Evolutionary conservation across 306 rosid species (phyloP), one percentile per base, ranked within the genome.

Genomic region (Echinosophora koreensis): DNA sequence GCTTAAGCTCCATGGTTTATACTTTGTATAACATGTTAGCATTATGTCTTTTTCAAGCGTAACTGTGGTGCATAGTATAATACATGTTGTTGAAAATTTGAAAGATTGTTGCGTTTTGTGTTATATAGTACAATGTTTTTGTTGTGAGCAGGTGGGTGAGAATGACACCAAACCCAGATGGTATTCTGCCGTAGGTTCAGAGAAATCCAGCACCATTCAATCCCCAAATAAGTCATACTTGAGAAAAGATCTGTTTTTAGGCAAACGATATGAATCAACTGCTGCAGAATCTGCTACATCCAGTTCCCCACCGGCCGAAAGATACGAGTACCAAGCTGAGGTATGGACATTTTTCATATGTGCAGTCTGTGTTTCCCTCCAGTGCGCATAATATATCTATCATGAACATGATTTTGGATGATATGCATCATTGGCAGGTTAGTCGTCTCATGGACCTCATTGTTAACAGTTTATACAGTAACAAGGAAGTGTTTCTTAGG

Each of bases 391-490:
- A 18, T 66, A 41, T 46, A 72, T 17, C 10, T 46, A 72, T 27
- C 10, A 17, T 65, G 57, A 70, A 12, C 18, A 30, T 69, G 17
- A 47, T 42, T 59, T 37, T 76, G 47, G 30, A 66, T 55, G 68
- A 69, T 46, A n/a, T 34, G 72, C 75, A 65, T 30, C 35, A 17
- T 64, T 79, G 55, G 51, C 96, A 92, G 98, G 98, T 92, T 70
- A 92, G 97, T 84, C 91, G 99, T 47, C 97, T 96, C 80, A 91
- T 96, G 98, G 98, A 96, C 79, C 99, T 96, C 83, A 96, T 96
- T 81, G 98, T 96, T 41, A 89, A 96, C 84, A 96, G 99, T 86
- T 89, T 91, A 83, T 96, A 92, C 77, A 96, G 98, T 80, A 91
- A 96, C 88, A 96, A 96, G 84, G 99, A 96, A 66, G 98, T 96